Conservation (phyloP, 2,329 filamentous ascomycete genomes). For the Diaporthe velutina region DNA sequence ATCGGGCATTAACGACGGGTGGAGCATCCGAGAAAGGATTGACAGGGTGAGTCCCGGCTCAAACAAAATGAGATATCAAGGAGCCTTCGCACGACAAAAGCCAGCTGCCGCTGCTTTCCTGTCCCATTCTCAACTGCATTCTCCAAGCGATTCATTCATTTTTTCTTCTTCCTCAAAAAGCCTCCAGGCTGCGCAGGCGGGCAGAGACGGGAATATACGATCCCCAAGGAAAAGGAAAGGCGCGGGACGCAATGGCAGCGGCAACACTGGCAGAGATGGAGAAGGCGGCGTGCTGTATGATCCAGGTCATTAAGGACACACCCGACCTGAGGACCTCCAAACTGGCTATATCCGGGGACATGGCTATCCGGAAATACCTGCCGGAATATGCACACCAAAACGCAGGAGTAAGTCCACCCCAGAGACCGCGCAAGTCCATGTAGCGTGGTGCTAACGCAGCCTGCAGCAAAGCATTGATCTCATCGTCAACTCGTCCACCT, state of each 20-base stretch:
- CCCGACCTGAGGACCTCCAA: conserved; percentile 38
- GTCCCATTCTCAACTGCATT: neutral
- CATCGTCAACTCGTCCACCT: conserved; percentile 38
- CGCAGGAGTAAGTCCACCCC: conserved; percentile 33
- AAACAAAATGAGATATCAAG: conserved; percentile 35
- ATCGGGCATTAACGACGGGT: conserved; percentile 40
- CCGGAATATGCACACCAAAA: conserved; percentile 27
- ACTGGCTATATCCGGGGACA: conserved; percentile 36
- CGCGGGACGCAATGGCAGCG: conserved; percentile 35
- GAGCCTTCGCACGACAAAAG: conserved; percentile 32
- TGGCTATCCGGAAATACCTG: conserved; percentile 37
- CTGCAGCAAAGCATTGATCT: conserved; percentile 38
- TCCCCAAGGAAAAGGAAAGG: neutral
- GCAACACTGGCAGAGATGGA: conserved; percentile 35
- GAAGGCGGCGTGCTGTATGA: conserved; percentile 36
- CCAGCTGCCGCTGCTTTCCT: conserved; percentile 4
- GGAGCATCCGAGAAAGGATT: conserved; percentile 37
- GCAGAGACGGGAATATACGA: conserved; percentile 2
- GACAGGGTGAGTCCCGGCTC: conserved; percentile 32
- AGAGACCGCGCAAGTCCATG: neutral
- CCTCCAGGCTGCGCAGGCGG: conserved; percentile 26
- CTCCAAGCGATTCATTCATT: neutral
- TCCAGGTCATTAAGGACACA: conserved; percentile 40
- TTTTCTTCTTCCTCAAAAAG: neutral
- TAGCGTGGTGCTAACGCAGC: neutral